Evolutionary conservation across 2,329 filamentous ascomycete species (phyloP).

Genomic region (Aureobasidium sp.): DNA sequence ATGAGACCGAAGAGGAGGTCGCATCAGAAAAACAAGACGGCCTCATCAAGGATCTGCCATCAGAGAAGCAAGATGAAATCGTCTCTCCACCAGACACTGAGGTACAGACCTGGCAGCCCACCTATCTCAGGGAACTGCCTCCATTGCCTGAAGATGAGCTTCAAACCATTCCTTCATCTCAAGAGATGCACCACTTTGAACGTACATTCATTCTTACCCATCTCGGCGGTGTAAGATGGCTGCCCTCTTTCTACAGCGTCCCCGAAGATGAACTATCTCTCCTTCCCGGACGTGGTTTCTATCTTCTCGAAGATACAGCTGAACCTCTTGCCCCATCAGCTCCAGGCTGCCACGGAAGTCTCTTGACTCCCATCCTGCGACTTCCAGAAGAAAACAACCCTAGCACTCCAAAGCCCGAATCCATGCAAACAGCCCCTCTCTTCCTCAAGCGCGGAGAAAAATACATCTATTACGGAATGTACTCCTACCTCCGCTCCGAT

Average conservation of each 20-base stretch:
- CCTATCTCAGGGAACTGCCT: conserved; percentile 30
- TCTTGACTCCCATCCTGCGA: conserved; percentile 1
- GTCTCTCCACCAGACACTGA: background rate
- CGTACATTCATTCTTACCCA: conserved; percentile 32
- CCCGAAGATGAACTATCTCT: conserved; percentile 21
- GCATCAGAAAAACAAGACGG: background rate
- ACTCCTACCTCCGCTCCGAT: conserved; percentile 40
- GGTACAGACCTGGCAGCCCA: conserved; percentile 36
- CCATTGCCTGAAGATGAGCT: conserved; percentile 17
- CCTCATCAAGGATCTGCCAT: background rate
- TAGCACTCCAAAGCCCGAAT: background rate
- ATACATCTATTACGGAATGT: conserved; percentile 42
- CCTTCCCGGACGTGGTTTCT: conserved; percentile 35
- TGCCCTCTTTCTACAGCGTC: conserved; percentile 36
- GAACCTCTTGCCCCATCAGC: conserved; percentile 38
- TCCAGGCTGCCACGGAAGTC: conserved; percentile 35
- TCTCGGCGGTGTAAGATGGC: conserved; percentile 35
- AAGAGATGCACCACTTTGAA: conserved; percentile 31
- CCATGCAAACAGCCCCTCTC: conserved; percentile 30
- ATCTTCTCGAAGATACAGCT: conserved; percentile 30
- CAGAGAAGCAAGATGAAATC: background rate
- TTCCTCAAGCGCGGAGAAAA: conserved; percentile 30
- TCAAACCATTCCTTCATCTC: conserved; percentile 22
- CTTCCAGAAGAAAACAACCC: background rate
- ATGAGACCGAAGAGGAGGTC: background rate